Evolutionary conservation across 1,284 basidiomycete genomes (phyloP), one percentile per base, ranked within the genome.

Genomic region (Malassezia sympodialis): DNA sequence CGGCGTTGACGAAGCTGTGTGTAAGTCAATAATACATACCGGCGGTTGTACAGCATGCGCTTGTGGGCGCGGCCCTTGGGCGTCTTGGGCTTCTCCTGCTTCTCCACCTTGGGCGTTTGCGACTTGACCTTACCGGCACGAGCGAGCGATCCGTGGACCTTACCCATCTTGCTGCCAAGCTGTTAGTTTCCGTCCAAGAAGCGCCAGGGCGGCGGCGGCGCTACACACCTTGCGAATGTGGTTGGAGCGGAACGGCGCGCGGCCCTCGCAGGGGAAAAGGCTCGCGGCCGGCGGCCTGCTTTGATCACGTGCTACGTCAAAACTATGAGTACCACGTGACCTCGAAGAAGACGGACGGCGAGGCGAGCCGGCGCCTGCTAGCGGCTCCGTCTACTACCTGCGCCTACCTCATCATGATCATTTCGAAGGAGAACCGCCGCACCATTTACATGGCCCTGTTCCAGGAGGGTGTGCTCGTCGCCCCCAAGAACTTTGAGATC

Each of bases 41-140:
- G 84, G 76, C 88, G 85, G 81, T 90, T 90, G 83, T 93, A 94
- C 69, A 93, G 80, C 59, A 89, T 81, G 69, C 90, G 83, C 84
- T 94, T 94, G 84, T 93, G 89, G 64, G 90, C 90, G 76, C 90
- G 88, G 70, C 90, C 90, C 81, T 87, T 91, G 62, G 88, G 88
- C 41, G 80, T 82, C 85, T 93, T 93, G 83, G 90, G 90, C 85
- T 93, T 94, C 82, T 94, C 90, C 81, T 93, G 88, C 79, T 86
- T 84, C 76, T 93, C 90, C 77, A 93, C 90, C 67, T 68, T 70
- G 73, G 91, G 91, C 75, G 84, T 86, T 80, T 94, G 90, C 73
- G 87, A 88, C 82, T 89, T 94, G 83, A 96, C 91, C 85, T 96
- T 96, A 79, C 90, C 91, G 79, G 90, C 91, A 84, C 93, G 91